Evolutionary conservation across 371 early-diverging fungal species (phyloP).

Genomic region (Mucor lusitanicus): DNA sequence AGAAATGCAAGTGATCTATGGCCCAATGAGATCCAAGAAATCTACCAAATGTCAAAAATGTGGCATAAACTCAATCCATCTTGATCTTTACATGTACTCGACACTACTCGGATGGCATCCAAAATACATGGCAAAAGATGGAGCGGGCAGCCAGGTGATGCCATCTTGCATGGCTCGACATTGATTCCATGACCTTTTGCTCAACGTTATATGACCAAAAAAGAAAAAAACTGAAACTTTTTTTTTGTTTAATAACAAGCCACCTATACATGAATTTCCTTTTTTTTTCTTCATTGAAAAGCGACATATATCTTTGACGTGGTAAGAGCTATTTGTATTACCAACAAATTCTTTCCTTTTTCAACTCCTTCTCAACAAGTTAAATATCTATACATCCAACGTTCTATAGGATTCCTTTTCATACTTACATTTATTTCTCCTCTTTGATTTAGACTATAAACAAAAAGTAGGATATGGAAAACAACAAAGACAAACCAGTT

Average conservation of each 20-base stretch:
- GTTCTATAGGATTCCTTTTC: slow-evolving; percentile 7
- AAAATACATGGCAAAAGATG: background rate
- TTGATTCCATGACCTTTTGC: background rate
- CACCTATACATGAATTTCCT: background rate
- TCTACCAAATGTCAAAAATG: background rate
- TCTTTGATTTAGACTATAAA: background rate
- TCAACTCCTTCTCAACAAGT: slow-evolving; percentile 23
- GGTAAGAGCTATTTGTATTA: slow-evolving; percentile 16
- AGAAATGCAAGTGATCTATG: background rate
- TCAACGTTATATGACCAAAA: background rate
- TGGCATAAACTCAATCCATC: background rate
- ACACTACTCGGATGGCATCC: background rate
- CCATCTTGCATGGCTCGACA: background rate
- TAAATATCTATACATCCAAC: slow-evolving; percentile 6
- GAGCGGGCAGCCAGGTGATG: background rate
- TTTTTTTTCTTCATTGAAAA: background rate
- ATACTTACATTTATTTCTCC: background rate
- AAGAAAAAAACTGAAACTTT: slow-evolving; percentile 13
- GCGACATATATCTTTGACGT: slow-evolving; percentile 17
- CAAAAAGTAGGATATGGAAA: slow-evolving; percentile 17
- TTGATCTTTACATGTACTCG: background rate
- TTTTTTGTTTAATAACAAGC: slow-evolving; percentile 1
- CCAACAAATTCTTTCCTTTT: slow-evolving; percentile 15
- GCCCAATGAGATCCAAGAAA: background rate
- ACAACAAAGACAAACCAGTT: slow-evolving; percentile 16